Evolutionary conservation across 2,329 filamentous ascomycete species (phyloP).

Genomic region (Alternaria dauci): DNA sequence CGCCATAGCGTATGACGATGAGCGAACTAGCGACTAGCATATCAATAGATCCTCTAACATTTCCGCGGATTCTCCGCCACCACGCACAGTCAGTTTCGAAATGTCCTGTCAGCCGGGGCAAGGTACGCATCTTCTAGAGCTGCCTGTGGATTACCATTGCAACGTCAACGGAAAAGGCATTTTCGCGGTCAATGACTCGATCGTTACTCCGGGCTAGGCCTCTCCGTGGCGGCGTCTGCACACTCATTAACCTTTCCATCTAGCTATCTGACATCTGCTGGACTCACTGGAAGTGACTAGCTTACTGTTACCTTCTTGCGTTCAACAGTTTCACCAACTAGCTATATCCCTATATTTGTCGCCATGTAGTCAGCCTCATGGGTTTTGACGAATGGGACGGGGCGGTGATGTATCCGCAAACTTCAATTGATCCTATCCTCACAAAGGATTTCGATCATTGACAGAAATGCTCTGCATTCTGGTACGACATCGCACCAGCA

Average conservation of each 20-base stretch:
- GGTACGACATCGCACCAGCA: constrained; percentile 13
- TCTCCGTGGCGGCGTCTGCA: background rate
- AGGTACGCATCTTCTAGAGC: background rate
- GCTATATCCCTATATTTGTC: constrained; percentile 16
- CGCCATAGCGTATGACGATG: constrained; percentile 12
- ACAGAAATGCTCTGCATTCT: constrained; percentile 5
- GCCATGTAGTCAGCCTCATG: background rate
- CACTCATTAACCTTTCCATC: constrained; percentile 3
- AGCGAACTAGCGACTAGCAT: constrained; percentile 29
- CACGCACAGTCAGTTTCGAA: constrained; percentile 19
- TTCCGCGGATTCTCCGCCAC: constrained; percentile 24
- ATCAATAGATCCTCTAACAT: constrained; percentile 24
- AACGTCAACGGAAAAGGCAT: constrained; percentile 7
- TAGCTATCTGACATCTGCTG: constrained; percentile 13
- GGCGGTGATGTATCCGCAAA: constrained; percentile 15
- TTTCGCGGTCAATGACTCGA: constrained; percentile 13
- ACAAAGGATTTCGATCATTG: constrained; percentile 5
- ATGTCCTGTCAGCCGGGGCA: constrained; percentile 16
- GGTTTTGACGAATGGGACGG: constrained; percentile 15
- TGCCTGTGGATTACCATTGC: background rate
- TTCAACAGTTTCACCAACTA: constrained; percentile 32
- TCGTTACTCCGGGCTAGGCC: constrained; percentile 3
- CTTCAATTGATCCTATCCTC: constrained; percentile 6
- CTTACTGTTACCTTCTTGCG: constrained; percentile 3
- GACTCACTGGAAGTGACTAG: constrained; percentile 6